phyloP scores from a whole-genome alignment of 2,329 filamentous ascomycete species.

The Juglanconis oblonga region DNA sequence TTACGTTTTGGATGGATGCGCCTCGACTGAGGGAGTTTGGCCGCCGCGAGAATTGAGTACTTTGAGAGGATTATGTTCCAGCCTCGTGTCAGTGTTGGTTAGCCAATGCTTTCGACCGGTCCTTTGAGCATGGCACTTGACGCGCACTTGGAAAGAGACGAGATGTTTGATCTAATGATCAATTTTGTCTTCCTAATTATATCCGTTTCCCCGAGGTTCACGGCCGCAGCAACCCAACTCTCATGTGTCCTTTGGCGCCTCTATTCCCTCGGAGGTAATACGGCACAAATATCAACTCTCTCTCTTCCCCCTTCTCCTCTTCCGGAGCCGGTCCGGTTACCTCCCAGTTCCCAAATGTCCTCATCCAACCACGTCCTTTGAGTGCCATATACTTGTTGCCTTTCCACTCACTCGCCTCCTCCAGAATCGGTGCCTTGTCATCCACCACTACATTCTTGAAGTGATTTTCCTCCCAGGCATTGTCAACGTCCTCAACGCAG shows the following conservation, averaged over 20 bases:
- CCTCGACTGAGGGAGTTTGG: no score
- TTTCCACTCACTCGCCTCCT: constrained; percentile 22
- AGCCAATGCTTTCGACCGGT: no score
- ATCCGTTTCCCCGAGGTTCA: background rate
- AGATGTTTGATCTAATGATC: no score
- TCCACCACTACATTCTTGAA: constrained; percentile 43
- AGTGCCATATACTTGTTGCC: constrained; percentile 29
- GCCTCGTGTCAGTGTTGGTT: no score
- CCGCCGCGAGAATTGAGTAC: no score
- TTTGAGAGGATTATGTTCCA: no score
- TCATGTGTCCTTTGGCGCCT: constrained; percentile 52
- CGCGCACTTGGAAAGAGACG: no score
- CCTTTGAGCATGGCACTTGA: no score
- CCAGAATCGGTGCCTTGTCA: constrained; percentile 15
- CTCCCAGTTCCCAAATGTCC: background rate
- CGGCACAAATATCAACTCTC: constrained; percentile 47
- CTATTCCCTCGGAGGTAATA: constrained; percentile 55
- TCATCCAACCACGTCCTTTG: constrained; percentile 20
- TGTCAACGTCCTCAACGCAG: constrained; percentile 59
- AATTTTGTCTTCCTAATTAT: background rate
- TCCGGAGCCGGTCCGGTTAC: background rate
- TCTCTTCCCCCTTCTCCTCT: background rate
- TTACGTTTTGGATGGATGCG: no score
- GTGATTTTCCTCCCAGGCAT: constrained; percentile 52
- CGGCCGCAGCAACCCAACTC: constrained; percentile 37